These are phyloP conservation scores for Prosopis cineraria DNA, from an alignment of 306 rosid genomes.

Conservation along the genomic window DNA sequence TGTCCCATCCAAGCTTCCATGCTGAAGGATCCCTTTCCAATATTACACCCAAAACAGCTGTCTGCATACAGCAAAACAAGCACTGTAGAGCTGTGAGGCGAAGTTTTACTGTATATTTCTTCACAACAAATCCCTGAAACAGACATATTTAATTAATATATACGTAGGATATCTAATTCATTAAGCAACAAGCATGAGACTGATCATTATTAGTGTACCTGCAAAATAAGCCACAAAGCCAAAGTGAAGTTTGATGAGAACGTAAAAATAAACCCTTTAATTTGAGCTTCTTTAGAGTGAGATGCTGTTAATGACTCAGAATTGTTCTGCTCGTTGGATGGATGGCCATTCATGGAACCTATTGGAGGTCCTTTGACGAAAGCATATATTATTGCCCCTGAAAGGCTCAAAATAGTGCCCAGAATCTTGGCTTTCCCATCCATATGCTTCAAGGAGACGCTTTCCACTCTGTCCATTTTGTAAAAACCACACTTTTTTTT, in stretches of 20 bases:
- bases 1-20: conserved; percentile 93
- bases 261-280: conserved; percentile 77
- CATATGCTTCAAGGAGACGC: conserved; percentile 48
- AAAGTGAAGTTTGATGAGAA: conserved; percentile 74
- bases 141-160: too few relatives aligned
- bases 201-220: conserved; percentile 42
- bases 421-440: conserved; percentile 77
- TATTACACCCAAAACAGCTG: conserved; percentile 59
- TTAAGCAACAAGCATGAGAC: too few relatives aligned
- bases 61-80: conserved; percentile 67
- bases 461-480: conserved; percentile 69
- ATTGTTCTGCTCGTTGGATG: conserved; percentile 25
- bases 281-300: conserved; percentile 46
- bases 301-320: conserved; percentile 14
- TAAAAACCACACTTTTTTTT: neutral
- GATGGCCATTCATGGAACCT: conserved; percentile 48
- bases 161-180: too few relatives aligned
- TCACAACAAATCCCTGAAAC: conserved; percentile 62
- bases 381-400: conserved; percentile 83
- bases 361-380: conserved; percentile 72
- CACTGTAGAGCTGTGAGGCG: conserved; percentile 77
- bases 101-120: conserved; percentile 82
- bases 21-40: conserved; percentile 68
- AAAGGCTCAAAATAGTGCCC: conserved; percentile 63
- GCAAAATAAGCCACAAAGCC: conserved; percentile 90